Evolutionary conservation across 1,284 basidiomycete species (phyloP).

Genomic region (Puccinia coronata): DNA sequence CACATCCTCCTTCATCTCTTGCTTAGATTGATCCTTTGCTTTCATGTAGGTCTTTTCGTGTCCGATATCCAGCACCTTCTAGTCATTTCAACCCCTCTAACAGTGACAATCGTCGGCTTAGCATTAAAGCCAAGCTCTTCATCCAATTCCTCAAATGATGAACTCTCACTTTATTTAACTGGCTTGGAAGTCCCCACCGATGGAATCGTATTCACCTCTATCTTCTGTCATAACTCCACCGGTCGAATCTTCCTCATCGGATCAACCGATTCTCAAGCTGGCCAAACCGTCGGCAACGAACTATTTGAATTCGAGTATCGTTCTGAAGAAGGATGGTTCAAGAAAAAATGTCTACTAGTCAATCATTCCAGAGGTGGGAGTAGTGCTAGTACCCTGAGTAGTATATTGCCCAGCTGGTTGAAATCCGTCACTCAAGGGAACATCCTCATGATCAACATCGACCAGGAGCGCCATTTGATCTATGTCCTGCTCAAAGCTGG

Average conservation of each 20-base stretch:
- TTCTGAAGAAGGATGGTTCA: constrained; percentile 89
- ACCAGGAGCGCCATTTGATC: constrained; percentile 69
- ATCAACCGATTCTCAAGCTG: constrained; percentile 40
- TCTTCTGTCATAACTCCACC: constrained; percentile 70
- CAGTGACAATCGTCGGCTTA: constrained; percentile 82
- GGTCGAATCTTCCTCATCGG: constrained; percentile 82
- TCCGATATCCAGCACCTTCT: constrained; percentile 87
- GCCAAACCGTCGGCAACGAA: constrained; percentile 67
- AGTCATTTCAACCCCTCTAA: constrained; percentile 82
- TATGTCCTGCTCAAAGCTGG: constrained; percentile 74
- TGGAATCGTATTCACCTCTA: constrained; percentile 72
- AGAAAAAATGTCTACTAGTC: constrained; percentile 71
- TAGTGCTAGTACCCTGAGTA: constrained; percentile 58
- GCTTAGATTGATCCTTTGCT: constrained; percentile 12
- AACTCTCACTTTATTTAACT: constrained; percentile 86
- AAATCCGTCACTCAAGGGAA: constrained; percentile 63
- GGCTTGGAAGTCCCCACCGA: constrained; percentile 77
- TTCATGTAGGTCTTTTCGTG: constrained; percentile 71
- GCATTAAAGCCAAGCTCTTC: constrained; percentile 64
- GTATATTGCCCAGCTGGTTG: constrained; percentile 57
- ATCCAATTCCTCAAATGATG: constrained; percentile 61
- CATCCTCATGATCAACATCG: constrained; percentile 69
- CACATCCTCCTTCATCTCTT: constrained; percentile 63
- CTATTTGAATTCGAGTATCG: constrained; percentile 93
- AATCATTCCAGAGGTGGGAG: constrained; percentile 65